Conservation (phyloP, 345 rosid species). For the Eutrema yunnanense region DNA sequence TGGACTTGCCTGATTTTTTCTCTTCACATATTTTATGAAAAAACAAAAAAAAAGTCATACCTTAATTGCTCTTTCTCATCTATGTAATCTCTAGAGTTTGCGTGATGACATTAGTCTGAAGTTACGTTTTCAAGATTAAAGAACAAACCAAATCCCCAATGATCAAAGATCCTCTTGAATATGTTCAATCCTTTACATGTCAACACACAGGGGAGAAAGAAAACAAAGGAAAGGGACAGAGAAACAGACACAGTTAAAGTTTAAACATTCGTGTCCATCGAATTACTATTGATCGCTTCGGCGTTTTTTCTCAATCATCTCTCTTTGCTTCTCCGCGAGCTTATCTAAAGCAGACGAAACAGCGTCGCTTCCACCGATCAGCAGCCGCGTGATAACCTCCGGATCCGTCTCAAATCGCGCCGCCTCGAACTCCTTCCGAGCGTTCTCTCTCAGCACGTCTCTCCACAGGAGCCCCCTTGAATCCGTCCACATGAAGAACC, state of each 20-base stretch:
- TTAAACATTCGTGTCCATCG: not conserved
- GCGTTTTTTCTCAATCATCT: conserved; percentile 49
- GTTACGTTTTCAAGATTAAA: no score
- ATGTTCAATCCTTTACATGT: not conserved
- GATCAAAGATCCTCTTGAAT: not conserved
- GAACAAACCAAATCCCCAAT: no score
- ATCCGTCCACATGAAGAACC: conserved; percentile 79
- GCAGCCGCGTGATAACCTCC: conserved; percentile 59
- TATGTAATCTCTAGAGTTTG: no score
- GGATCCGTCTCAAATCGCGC: conserved; percentile 84
- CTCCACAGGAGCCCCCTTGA: conserved; percentile 67
- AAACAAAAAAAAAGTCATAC: no score
- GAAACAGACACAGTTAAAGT: no score
- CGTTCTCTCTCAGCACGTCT: conserved; percentile 73
- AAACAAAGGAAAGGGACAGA: not conserved
- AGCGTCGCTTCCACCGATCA: conserved; percentile 81
- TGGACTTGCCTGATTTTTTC: no score
- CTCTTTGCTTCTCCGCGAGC: conserved; percentile 69
- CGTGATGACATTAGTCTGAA: no score
- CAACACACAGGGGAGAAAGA: not conserved
- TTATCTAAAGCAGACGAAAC: conserved; percentile 65
- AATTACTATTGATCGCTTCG: conserved; percentile 29
- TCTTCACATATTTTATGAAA: no score
- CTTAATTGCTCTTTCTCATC: no score
- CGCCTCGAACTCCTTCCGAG: conserved; percentile 78